Conservation (phyloP, 2,329 filamentous ascomycete genomes). For the Fusarium ambrosium region DNA sequence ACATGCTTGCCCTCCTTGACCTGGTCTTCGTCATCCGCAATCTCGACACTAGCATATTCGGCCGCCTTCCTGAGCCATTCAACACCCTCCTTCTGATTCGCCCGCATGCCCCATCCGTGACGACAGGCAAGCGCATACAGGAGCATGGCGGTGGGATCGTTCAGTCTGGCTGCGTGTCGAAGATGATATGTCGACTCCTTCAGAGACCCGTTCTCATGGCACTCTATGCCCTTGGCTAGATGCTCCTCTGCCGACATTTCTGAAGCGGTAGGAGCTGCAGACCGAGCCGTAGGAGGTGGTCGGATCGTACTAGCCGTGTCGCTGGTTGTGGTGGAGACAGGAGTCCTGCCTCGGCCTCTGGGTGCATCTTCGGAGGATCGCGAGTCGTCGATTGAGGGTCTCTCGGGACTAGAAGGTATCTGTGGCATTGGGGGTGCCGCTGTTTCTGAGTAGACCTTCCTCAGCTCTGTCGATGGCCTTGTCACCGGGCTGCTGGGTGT, state of each 20-base stretch:
- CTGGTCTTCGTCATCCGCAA: conserved; percentile 83
- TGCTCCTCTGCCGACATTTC: conserved; percentile 90
- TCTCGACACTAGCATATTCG: conserved; percentile 84
- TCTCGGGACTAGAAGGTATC: conserved; percentile 60
- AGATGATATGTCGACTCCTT: conserved; percentile 98
- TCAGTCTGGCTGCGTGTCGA: conserved; percentile 86
- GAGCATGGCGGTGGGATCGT: conserved; percentile 93
- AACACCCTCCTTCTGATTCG: conserved; percentile 90
- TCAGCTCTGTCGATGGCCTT: conserved; percentile 64
- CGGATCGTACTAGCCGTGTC: conserved; percentile 68
- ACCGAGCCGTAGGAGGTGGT: conserved; percentile 57
- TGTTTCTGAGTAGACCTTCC: conserved; percentile 65
- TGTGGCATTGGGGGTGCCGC: conserved; percentile 54
- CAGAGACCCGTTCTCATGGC: conserved; percentile 87
- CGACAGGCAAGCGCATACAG: conserved; percentile 94
- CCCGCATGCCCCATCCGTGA: conserved; percentile 97
- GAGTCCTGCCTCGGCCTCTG: conserved; percentile 62
- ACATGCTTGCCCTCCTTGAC: conserved; percentile 73
- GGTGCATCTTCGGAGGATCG: conserved; percentile 64
- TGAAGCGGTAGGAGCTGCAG: conserved; percentile 67
- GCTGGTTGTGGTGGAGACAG: conserved; percentile 64
- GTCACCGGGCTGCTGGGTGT: conserved; percentile 50
- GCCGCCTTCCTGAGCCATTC: conserved; percentile 93
- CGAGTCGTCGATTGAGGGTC: conserved; percentile 60
- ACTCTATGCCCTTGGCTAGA: conserved; percentile 88